Percentiles rank a stretch among this genome's conserved stretches.
Conservation (phyloP, 2,329 filamentous ascomycete species). For the Ophiocordyceps robertsii region DNA sequence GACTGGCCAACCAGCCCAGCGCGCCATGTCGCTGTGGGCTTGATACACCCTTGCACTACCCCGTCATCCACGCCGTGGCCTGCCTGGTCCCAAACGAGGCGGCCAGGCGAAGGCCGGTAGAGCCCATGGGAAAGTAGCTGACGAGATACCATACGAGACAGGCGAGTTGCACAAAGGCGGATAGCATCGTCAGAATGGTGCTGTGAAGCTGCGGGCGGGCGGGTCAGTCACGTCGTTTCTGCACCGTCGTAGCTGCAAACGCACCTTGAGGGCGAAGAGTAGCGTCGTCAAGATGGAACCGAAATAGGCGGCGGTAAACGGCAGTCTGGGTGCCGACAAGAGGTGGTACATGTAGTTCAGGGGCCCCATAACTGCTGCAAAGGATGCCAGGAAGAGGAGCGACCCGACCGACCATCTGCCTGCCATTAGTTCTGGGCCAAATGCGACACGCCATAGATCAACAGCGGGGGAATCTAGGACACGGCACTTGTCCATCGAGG, state of each 20-base stretch:
- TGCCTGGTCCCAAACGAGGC: conserved; percentile 75
- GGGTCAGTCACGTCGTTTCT: conserved; percentile 3
- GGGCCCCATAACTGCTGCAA: conserved; percentile 89
- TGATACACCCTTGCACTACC: conserved; percentile 26
- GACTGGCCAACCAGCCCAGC: too few relatives aligned
- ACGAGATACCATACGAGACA: conserved; percentile 86
- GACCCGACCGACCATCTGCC: conserved; percentile 90
- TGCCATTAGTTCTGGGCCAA: conserved; percentile 11
- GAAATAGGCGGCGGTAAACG: conserved; percentile 91
- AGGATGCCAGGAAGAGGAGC: conserved; percentile 77
- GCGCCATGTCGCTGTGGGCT: too few relatives aligned
- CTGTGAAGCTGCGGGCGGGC: conserved; percentile 52
- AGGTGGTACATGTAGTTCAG: conserved; percentile 73
- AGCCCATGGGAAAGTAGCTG: conserved; percentile 97
- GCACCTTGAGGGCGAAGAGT: conserved; percentile 84
- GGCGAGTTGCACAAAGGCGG: conserved; percentile 70
- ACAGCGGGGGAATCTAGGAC: not conserved
- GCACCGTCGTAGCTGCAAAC: conserved; percentile 22
- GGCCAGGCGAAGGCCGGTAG: conserved; percentile 72
- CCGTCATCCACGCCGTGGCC: conserved; percentile 78
- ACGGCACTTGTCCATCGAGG: not conserved
- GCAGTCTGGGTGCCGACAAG: conserved; percentile 68
- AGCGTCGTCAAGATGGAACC: conserved; percentile 81
- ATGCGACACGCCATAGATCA: conserved; percentile 1
- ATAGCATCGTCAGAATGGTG: conserved; percentile 73